Percentiles rank a stretch among this genome's conserved stretches.
Evolutionary conservation across 768 basidiomycete genomes (phyloP).

Genomic region (Pleurotus sapidus): DNA sequence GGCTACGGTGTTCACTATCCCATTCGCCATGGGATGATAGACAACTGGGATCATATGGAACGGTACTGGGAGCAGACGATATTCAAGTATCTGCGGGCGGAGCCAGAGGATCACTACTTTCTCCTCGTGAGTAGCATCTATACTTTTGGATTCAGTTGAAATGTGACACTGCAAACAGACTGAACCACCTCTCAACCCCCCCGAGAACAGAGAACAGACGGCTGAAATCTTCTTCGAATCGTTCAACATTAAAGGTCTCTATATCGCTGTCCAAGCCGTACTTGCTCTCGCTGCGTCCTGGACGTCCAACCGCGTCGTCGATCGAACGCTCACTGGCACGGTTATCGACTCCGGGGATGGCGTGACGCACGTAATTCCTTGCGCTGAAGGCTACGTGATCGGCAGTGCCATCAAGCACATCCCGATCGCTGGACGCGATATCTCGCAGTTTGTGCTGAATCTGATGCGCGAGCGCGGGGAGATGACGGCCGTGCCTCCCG

Average conservation of each 20-base stretch:
- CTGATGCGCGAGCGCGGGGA: constrained; percentile 95
- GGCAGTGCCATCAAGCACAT: constrained; percentile 99
- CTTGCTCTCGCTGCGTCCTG: constrained; percentile 97
- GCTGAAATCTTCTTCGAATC: constrained; percentile 99
- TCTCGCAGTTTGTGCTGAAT: constrained; percentile 94
- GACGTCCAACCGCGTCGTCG: constrained; percentile 86
- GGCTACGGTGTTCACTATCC: constrained; percentile 95
- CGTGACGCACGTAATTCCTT: constrained; percentile 97
- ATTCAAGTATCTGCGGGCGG: constrained; percentile 98
- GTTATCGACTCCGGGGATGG: constrained; percentile 99
- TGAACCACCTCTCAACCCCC: constrained; percentile 97
- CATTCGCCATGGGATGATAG: constrained; percentile 95
- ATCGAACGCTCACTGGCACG: constrained; percentile 92
- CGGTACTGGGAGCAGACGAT: constrained; percentile 99
- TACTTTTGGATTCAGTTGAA: not conserved
- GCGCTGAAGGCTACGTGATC: constrained; percentile 97
- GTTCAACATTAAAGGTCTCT: constrained; percentile 98
- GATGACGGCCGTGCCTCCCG: constrained; percentile 85
- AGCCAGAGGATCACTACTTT: constrained; percentile 99
- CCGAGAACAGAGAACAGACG: constrained; percentile 98
- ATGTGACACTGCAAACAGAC: constrained; percentile 50
- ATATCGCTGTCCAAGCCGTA: constrained; percentile 98
- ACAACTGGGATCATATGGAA: constrained; percentile 99
- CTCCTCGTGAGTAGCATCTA: constrained; percentile 66
- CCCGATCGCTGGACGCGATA: constrained; percentile 97